Evolutionary conservation across 192 early-diverging fungal species (phyloP).

Genomic region (Podila epicladia): DNA sequence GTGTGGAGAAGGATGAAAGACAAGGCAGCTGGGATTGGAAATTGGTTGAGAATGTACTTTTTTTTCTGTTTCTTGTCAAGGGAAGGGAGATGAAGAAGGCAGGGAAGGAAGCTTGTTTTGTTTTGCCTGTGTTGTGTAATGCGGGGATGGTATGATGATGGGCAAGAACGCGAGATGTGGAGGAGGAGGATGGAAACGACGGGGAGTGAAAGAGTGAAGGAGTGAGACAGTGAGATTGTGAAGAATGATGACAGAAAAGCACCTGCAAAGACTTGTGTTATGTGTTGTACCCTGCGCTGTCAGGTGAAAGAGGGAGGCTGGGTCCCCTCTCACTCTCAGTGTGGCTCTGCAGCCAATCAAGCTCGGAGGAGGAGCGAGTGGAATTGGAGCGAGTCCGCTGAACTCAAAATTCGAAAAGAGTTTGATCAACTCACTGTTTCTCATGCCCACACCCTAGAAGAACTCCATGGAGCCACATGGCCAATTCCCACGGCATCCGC

Average conservation of each 20-base stretch:
- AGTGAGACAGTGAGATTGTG: not conserved
- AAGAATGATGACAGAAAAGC: not conserved
- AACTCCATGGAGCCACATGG: not conserved
- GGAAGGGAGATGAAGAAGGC: not conserved
- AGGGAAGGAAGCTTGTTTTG: not conserved
- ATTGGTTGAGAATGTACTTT: no score
- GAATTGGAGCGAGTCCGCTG: no score
- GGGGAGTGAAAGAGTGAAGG: not conserved
- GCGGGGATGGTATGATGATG: not conserved
- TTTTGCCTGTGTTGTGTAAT: no score
- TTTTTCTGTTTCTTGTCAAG: no score
- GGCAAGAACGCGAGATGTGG: not conserved
- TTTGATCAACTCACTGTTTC: not conserved
- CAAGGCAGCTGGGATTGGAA: no score
- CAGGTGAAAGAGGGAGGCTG: not conserved
- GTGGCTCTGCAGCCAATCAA: no score
- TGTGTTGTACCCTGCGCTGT: not conserved
- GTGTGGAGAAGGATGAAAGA: no score
- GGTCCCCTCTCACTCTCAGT: no score
- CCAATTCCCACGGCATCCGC: not conserved
- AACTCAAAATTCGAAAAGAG: not conserved
- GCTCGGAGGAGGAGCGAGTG: no score
- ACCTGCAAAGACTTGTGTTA: not conserved
- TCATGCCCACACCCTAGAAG: not conserved
- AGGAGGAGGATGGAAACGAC: not conserved